Base-by-base conservation (phyloP, 495 filamentous ascomycete genomes). In the Aspergillus asperescens region DNA sequence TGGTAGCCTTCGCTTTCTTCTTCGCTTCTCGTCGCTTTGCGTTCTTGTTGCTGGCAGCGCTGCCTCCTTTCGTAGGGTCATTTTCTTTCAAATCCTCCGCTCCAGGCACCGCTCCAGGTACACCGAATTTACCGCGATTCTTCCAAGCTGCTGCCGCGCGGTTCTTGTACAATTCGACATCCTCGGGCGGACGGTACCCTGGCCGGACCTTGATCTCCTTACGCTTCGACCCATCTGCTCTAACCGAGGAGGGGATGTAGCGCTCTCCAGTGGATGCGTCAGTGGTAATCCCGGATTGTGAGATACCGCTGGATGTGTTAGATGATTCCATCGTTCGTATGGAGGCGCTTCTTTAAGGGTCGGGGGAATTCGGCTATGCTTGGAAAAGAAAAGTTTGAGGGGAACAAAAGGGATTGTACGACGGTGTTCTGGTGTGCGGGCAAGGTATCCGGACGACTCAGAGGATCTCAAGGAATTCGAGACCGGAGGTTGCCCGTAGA, bases 131-230 rank as follows among this genome's bases (percentile, higher is more conserved):
- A 10, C 85, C 87, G 16, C 90, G 82, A 58, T 77, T 90, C 69
- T 89, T 92, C 76, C 88, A 95, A 32, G 80, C 83, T 57, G 92
- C 87, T 20, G 91, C 91, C 5, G 84, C 87, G 35, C 87, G 83
- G 71, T 95, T 97, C 76, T 88, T 93, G 79, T 97, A 99, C 29
- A 95, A 74, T 62, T 96, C 89, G 51, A 96, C 87, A 69, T 99
- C 94, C 67, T 99, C 94, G 2, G 93, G 92, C 0, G 94, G 94
- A 28, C 81, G 81, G 69, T 97, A 99, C 40, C 94, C 94, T 10
- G 92, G 91, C 3, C 89, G 82, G 35, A 99, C 87, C 56, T 87
- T 87, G 48, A 96, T 97, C 62, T 96, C 94, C 60, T 87, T 90
- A 25, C 94, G 78, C 13, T 84, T 87, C 16, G 87, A 88, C 46